phyloP scores from a whole-genome alignment of 805 yeast species.

The Metschnikowia anglica region DNA sequence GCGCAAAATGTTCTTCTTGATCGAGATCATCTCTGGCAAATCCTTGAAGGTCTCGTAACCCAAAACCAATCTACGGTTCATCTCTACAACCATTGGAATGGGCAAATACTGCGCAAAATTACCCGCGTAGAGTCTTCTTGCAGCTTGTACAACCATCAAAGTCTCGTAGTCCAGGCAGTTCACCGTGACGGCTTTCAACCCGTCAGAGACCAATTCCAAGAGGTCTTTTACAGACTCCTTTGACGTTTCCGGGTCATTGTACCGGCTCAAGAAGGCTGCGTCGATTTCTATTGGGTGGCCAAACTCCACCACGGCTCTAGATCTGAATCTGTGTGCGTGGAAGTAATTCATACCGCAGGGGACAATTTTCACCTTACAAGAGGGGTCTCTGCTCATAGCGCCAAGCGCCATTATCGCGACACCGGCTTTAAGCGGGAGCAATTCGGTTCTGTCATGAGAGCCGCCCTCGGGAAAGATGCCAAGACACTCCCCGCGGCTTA shows the following conservation, averaged over 20 bases:
- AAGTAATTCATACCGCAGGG: slow-evolving; percentile 98
- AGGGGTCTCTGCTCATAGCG: slow-evolving; percentile 76
- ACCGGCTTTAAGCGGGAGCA: slow-evolving; percentile 93
- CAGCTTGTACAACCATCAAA: slow-evolving; percentile 84
- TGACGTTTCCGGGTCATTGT: slow-evolving; percentile 62
- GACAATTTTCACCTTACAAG: slow-evolving; percentile 77
- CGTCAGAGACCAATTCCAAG: slow-evolving; percentile 67
- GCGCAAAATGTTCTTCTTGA: slow-evolving; percentile 61
- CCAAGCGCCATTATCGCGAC: slow-evolving; percentile 98
- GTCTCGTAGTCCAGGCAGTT: slow-evolving; percentile 89
- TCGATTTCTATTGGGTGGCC: slow-evolving; percentile 79
- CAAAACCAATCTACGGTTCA: slow-evolving; percentile 80
- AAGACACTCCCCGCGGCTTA: slow-evolving; percentile 74
- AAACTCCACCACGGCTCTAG: slow-evolving; percentile 92
- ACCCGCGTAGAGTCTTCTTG: slow-evolving; percentile 81
- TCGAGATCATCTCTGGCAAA: slow-evolving; percentile 60
- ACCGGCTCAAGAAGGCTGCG: slow-evolving; percentile 56
- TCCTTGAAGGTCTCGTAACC: slow-evolving; percentile 77
- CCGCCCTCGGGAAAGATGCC: slow-evolving; percentile 99
- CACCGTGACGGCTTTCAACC: slow-evolving; percentile 81
- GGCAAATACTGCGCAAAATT: slow-evolving; percentile 72
- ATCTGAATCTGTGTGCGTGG: slow-evolving; percentile 92
- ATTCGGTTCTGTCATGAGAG: slow-evolving; percentile 89
- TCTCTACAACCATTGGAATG: slow-evolving; percentile 79
- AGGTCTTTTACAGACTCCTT: slow-evolving; percentile 73